Base-by-base conservation (phyloP, 768 basidiomycete species). In the Flagelloscypha sp. region DNA sequence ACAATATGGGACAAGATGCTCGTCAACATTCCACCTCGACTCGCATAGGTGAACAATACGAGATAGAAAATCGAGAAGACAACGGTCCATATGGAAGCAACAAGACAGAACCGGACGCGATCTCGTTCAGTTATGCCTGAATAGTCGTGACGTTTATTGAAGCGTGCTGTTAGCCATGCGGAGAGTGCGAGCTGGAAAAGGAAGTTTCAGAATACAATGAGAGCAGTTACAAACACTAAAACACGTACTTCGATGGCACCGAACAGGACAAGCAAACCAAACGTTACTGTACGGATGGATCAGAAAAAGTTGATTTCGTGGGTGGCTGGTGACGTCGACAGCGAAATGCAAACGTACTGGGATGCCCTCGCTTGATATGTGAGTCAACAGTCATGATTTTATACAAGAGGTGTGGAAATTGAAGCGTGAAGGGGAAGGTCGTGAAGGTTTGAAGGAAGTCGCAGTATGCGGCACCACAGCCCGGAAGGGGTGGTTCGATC, bases 21-120 rank as follows among this genome's bases (percentile, higher is more conserved):
- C 27, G 72, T 75, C 36, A 80, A 30, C 20, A 73, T 39, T 17
- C 58, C 66, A 21, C 71, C 71, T 9, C 65, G 48, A 8, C 74
- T 58, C 13, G 66, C 58, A 40, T 65, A 53, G 27, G 72, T 52
- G 62, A 85, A 83, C 36, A 79, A 56, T 15, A 66, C 38, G 25
- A 77, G 52, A 57, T 70, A 77, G 29, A 75, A 28, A 4, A 63
- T 45, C 25, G 71, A 66, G 24, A 79, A 59, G 33, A 77, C 47
- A 8, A 80, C 55, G 0, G 82, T 86, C 84, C 84, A 87, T 48
- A 65, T 63, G 8, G 79, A 79, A n/a, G 66, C 48, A 63, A 88
- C 87, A 22, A 84, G 63, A 27, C 77, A 59, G 60, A 74, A 85
- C 23, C 72, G 68, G 1, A 80, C 73, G 30, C 80, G 72, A 48